Base-by-base conservation (phyloP, 2,329 filamentous ascomycete genomes). In the Colletotrichum camelliae region DNA sequence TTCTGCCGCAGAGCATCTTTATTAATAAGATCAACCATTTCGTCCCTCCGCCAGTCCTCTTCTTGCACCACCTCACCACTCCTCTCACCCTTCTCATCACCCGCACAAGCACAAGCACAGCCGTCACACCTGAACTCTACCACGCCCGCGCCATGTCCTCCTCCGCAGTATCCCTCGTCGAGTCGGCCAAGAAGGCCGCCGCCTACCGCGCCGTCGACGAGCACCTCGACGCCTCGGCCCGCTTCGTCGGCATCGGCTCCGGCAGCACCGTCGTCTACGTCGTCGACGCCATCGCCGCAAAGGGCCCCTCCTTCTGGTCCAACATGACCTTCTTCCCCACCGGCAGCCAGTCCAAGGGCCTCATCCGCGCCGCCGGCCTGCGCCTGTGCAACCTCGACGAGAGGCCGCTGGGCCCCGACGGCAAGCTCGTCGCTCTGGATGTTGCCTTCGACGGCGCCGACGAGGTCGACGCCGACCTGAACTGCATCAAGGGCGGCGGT, bases 401-500 rank as follows among this genome's bases (percentile, higher is more conserved):
- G 76, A 87, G 97, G 18, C 93, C 94, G 1, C 83, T 88, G 55
- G 88, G 89, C 70, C 87, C 87, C 16, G 84, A 84, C 77, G 86
- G 85, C 78, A 80, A 80, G 74, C 85, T 86, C 39, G 84, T 87
- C n/a, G 84, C 86, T 61, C 90, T 99, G 33, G 96, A 98, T 81
- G 94, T 98, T 21, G 95, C 94, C 66, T 99, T 99, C 83, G 97
- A 99, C 82, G 97, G 97, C 70, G 97, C 97, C 5, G 97, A 99
- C 83, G 97, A 99, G 87, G 96, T 99, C 37, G 97, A 99, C 83
- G 93, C 95, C 62, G 94, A 97, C 68, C 87, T 99, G 76, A 99
- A 98, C 86, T 95, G 96, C 82, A 98, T 99, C 88, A 98, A 98
- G 88, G 97, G 97, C 70, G 97, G 97, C 66, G 97, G 97, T 74